Evolutionary conservation across 2,329 filamentous ascomycete species (phyloP), one percentile per base, ranked within the genome.

Genomic region (Seiridium unicorne): DNA sequence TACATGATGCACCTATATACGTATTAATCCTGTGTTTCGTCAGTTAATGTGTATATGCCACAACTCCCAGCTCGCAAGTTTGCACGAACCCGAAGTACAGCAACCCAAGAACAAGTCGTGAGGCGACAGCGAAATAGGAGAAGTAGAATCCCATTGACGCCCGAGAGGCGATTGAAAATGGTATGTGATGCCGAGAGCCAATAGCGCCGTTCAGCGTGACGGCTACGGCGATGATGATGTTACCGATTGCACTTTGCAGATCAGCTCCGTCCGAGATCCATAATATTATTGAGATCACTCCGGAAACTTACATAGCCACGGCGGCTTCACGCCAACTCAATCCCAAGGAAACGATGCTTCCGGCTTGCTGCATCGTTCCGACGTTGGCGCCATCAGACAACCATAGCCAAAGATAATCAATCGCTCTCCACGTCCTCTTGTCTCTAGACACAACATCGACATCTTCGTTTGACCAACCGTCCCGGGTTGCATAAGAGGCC

Each of bases 291-390:
- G 40, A 38, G 5, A 26, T 26, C 18, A 26, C 18, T 44, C 34
- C n/a, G 26, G 54, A 18, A 32, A 67, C 64, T 54, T 36, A 66
- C 66, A 68, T 68, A 44, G 64, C 66, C 10, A 62, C 64, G 31
- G 64, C 54, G 42, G 64, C 64, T 58, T 68, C 65, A 4, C 65
- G 55, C 66, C 66, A 68, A 51, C 65, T 66, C 38, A 67, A 60
- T n/a, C 66, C 65, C 26, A 67, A 48, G 13, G 64, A 48, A 2
- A 68, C 51, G n/a, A 67, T 63, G 8, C 57, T 60, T 10, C 65
- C 65, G 10, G 66, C 65, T 51, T 68, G 66, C 60, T 65, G 65
- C 65, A 68, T 68, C 26, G 65, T 68, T 5, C 65, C 66, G 31
- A 68, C 64, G 38, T 68, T 68, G 49, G 61, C 65, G 1, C 64